phyloP scores from a whole-genome alignment of 2,329 filamentous ascomycete genomes.

The Arthroderma sp. region DNA sequence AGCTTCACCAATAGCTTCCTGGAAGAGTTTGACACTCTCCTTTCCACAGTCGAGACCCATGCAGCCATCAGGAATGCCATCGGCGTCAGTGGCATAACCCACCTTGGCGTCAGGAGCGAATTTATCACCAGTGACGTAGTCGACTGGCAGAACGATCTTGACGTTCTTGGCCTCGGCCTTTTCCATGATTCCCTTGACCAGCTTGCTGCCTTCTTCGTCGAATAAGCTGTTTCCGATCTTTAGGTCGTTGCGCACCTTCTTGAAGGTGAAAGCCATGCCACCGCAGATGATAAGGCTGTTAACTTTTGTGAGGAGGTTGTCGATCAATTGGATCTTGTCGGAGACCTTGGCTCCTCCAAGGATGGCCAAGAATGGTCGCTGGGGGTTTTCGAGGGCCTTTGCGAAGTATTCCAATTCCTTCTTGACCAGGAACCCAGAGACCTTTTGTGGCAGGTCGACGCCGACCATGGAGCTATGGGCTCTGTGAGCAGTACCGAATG shows the following conservation, averaged over 20 bases:
- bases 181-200: slow-evolving; percentile 70
- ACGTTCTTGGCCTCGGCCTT: slow-evolving; percentile 97
- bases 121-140: slow-evolving; percentile 94
- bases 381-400: slow-evolving; percentile 81
- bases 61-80: slow-evolving; percentile 92
- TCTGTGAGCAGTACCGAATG: slow-evolving; percentile 95
- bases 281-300: slow-evolving; percentile 94
- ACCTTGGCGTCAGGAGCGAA: slow-evolving; percentile 75
- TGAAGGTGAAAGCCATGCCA: slow-evolving; percentile 99
- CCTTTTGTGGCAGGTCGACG: slow-evolving; percentile 88
- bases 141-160: slow-evolving; percentile 84
- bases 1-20: slow-evolving; percentile 71
- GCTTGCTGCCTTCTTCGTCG: slow-evolving; percentile 88
- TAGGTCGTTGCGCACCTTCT: slow-evolving; percentile 90
- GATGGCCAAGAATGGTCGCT: slow-evolving; percentile 96
- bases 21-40: slow-evolving; percentile 78
- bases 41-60: slow-evolving; percentile 93
- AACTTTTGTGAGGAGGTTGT: slow-evolving; percentile 97
- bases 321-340: slow-evolving; percentile 99
- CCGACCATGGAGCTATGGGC: slow-evolving; percentile 99
- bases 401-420: slow-evolving; percentile 99
- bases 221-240: slow-evolving; percentile 85
- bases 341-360: slow-evolving; percentile 96
- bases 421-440: slow-evolving; percentile 97
- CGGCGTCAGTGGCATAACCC: slow-evolving; percentile 69